Conservation (phyloP, 1,284 basidiomycete genomes). For the Cryptococcus neoformans region DNA sequence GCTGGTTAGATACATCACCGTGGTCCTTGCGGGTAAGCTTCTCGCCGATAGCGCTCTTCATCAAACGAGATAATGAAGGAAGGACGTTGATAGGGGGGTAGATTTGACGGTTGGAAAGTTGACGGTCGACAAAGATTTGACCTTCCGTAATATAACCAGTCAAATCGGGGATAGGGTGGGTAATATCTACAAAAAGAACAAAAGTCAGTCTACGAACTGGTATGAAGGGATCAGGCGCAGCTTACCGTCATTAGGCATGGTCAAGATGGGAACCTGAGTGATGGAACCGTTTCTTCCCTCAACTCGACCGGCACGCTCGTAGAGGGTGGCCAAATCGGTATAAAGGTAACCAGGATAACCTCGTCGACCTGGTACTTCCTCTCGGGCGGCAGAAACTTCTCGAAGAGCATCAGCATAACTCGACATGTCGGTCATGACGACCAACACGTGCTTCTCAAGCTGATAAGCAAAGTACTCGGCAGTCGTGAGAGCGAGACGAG, state of each 20-base stretch:
- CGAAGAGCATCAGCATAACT: slow-evolving; percentile 92
- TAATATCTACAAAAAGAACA: slow-evolving; percentile 71
- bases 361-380: slow-evolving; percentile 99
- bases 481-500: slow-evolving; percentile 94
- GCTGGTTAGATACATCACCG: slow-evolving; percentile 96
- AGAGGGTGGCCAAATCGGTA: slow-evolving; percentile 97
- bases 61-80: slow-evolving; percentile 95
- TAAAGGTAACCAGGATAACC: slow-evolving; percentile 87
- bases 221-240: slow-evolving; percentile 1
- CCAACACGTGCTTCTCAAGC: slow-evolving; percentile 98
- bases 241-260: slow-evolving; percentile 99
- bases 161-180: slow-evolving; percentile 99
- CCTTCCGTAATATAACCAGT: slow-evolving; percentile 99
- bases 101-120: slow-evolving; percentile 68
- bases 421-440: slow-evolving; percentile 96
- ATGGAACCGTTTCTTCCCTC: slow-evolving; percentile 98
- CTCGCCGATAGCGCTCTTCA: slow-evolving; percentile 99
- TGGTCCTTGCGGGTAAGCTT: slow-evolving; percentile 97
- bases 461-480: slow-evolving; percentile 99
- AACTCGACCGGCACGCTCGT: slow-evolving; percentile 98
- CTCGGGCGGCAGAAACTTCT: slow-evolving; percentile 98
- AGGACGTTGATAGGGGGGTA: slow-evolving; percentile 99
- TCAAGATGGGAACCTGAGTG: slow-evolving; percentile 99
- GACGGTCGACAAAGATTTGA: slow-evolving; percentile 96
- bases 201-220: slow-evolving; percentile 7